Evolutionary conservation across 2,329 filamentous ascomycete species (phyloP).

Genomic region (Westerdykella ornata): DNA sequence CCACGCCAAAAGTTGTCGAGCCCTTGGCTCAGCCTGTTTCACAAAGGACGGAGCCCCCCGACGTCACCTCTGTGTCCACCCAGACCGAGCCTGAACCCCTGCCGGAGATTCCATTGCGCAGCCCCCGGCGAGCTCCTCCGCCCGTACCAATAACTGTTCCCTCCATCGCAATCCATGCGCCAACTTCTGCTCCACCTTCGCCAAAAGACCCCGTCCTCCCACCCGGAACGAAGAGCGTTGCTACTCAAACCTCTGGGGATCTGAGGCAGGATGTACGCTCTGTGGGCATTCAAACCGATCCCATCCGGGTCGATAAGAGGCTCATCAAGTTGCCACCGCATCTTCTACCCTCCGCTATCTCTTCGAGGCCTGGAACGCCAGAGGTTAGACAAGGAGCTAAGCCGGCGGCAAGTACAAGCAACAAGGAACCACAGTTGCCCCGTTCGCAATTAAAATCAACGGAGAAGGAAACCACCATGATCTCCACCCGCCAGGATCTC

Average conservation of each 20-base stretch:
- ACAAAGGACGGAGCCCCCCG: slow-evolving; percentile 11
- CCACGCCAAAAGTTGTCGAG: slow-evolving; percentile 51
- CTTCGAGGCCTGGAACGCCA: slow-evolving; percentile 45
- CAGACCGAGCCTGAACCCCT: slow-evolving; percentile 48
- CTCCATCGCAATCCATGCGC: slow-evolving; percentile 86
- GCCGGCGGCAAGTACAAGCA: slow-evolving; percentile 6
- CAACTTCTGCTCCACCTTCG: slow-evolving; percentile 69
- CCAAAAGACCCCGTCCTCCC: slow-evolving; percentile 72
- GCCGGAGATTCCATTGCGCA: slow-evolving; percentile 29
- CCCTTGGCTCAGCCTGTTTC: slow-evolving; percentile 38
- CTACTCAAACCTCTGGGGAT: slow-evolving; percentile 65
- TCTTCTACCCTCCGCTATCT: slow-evolving; percentile 70
- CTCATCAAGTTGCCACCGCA: slow-evolving; percentile 68
- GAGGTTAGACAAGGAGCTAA: slow-evolving; percentile 15
- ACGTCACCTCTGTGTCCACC: slow-evolving; percentile 53
- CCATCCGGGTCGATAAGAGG: slow-evolving; percentile 76
- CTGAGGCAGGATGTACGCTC: slow-evolving; percentile 45
- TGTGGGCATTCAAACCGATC: slow-evolving; percentile 75
- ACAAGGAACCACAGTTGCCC: slow-evolving; percentile 7
- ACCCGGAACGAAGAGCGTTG: slow-evolving; percentile 71
- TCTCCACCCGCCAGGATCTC: slow-evolving; percentile 26
- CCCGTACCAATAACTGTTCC: slow-evolving; percentile 55
- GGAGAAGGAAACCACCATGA: slow-evolving; percentile 12
- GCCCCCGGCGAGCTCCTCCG: slow-evolving; percentile 28
- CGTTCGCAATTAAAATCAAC: slow-evolving; percentile 2